phyloP scores from a whole-genome alignment of 371 early-diverging fungal genomes.

The Mucor racemosus region DNA sequence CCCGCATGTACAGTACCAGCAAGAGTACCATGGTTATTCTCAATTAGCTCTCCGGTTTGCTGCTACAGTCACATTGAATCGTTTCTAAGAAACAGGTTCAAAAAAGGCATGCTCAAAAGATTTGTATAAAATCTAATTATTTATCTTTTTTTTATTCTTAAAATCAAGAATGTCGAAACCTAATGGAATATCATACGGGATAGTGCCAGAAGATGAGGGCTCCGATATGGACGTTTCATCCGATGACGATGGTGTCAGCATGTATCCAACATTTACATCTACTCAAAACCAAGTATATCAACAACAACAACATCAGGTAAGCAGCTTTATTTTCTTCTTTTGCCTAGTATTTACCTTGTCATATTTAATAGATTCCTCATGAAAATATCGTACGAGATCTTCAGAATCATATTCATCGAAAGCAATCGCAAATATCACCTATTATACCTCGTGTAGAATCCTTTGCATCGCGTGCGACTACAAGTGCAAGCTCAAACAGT shows the following conservation, averaged over 20 bases:
- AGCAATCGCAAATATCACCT: not conserved
- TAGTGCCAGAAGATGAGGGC: not conserved
- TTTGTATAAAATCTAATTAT: no score
- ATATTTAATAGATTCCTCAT: not conserved
- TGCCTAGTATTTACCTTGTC: not conserved
- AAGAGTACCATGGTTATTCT: not conserved
- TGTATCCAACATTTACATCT: not conserved
- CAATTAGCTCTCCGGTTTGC: not conserved
- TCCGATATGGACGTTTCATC: conserved; percentile 20
- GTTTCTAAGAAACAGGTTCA: not conserved
- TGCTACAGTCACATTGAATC: not conserved
- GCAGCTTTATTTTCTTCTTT: not conserved
- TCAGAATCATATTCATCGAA: not conserved
- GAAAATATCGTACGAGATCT: not conserved
- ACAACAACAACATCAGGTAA: not conserved
- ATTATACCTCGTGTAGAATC: not conserved
- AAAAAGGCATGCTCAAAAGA: not conserved
- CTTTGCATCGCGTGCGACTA: not conserved
- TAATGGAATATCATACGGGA: not conserved
- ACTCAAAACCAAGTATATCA: no score
- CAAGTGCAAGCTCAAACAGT: not conserved
- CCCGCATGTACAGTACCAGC: not conserved
- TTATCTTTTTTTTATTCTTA: not conserved
- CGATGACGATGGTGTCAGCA: not conserved
- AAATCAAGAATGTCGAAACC: not conserved